phyloP scores from a whole-genome alignment of 169 alveolate species.

The Plasmodium gaboni region DNA sequence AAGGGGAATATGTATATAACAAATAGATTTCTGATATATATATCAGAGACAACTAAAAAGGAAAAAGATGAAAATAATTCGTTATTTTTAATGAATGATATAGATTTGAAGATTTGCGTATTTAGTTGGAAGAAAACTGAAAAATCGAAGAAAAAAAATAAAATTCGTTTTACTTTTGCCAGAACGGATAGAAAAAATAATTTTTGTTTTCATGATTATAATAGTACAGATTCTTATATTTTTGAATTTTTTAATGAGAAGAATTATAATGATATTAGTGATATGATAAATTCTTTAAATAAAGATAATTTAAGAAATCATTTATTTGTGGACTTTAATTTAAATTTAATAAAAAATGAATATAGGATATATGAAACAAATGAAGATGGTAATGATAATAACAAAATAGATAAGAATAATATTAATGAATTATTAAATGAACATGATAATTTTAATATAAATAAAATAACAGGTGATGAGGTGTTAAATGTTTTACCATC shows the following conservation, averaged over 20 bases:
- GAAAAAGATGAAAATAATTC: conserved; percentile 28
- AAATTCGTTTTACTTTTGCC: conserved; percentile 84
- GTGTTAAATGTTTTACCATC: no score
- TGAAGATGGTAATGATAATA: neutral
- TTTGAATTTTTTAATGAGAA: conserved; percentile 46
- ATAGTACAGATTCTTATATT: conserved; percentile 37
- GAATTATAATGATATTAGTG: conserved; percentile 14
- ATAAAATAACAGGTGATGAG: no score
- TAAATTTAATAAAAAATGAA: conserved; percentile 31
- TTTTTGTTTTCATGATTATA: conserved; percentile 73
- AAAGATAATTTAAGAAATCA: conserved; percentile 56
- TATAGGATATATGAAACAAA: conserved; percentile 29
- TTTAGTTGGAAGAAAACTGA: conserved; percentile 84
- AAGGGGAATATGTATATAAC: conserved; percentile 48
- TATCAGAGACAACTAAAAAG: conserved; percentile 47
- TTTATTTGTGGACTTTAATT: conserved; percentile 50
- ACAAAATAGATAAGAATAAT: neutral
- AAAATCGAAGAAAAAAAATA: conserved; percentile 83
- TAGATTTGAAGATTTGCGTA: conserved; percentile 64
- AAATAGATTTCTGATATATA: conserved; percentile 37
- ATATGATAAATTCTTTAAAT: conserved; percentile 45
- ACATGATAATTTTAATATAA: neutral
- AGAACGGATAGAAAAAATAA: conserved; percentile 61
- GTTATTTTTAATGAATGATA: conserved; percentile 49
- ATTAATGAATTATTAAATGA: neutral